Base-by-base conservation (phyloP, 805 yeast species). In the Candida lessepsii region DNA sequence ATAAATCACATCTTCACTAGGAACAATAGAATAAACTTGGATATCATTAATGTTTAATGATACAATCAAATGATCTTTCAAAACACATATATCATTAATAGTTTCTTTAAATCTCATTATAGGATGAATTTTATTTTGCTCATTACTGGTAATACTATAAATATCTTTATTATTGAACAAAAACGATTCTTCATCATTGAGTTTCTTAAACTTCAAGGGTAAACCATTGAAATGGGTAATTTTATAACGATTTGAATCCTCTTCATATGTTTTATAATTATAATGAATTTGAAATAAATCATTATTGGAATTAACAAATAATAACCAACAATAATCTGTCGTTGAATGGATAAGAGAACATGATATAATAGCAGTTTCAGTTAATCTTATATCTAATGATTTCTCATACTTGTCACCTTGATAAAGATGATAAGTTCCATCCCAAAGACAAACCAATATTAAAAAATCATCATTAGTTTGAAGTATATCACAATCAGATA, bases 141-240 rank as follows among this genome's bases (percentile, higher is more conserved):
- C 37, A 16, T 47, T 49, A 33, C 40, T 40, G 8, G 21, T 28
- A 18, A 47, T 14, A 9, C 48, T 46, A 37, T 39, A 39, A 4
- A 50, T 27, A 7, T 28, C 21, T 3, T 35, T 38, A 27, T 42
- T 41, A 26, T 48, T 51, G 44, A 39, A 50, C 29, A 50, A 30
- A 3, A 52, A n/a, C 6, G 47, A 31, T 11, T 39, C 19, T 19
- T 34, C 32, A 5, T 15, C 5, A 5, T 18, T 19, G 11, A 29
- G 38, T 21, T 42, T 50, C 2, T 26, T 35, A 30, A 46, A 47
- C 35, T 40, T 53, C 42, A 35, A 47, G 28, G 53, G 58, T 33
- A 40, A 19, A 2, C 48, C 50, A 32, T 37, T 30, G 21, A 45
- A 41, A 29, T 41, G 40, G 5, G 29, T 14, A 2, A 26, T 19